Percentiles rank a stretch among this genome's conserved stretches.
These are phyloP conservation scores for Gelatoporia subvermispora DNA, from an alignment of 768 basidiomycete genomes.

Conservation along the genomic window DNA sequence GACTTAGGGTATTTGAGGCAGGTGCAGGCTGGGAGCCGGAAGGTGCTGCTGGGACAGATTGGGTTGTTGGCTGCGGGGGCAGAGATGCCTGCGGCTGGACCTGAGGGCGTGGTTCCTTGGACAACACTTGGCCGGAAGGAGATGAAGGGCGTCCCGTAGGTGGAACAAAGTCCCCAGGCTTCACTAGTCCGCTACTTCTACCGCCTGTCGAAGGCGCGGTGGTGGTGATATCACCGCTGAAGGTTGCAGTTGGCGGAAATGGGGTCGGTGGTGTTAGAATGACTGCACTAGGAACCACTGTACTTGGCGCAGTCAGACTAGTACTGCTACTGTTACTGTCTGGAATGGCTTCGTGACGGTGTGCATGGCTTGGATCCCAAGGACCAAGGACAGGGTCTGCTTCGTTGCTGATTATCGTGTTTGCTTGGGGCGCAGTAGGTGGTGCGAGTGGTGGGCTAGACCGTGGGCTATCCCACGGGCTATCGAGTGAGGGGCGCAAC, in stretches of 20 bases:
- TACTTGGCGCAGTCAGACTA: no score
- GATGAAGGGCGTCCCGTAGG: neutral
- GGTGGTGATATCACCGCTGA: no score
- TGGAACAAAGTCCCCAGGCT: neutral
- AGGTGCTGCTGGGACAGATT: neutral
- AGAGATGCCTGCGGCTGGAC: neutral
- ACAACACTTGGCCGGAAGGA: neutral
- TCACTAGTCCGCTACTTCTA: neutral
- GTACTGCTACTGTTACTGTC: no score
- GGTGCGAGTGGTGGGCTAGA: neutral
- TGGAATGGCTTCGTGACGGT: no score
- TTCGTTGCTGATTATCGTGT: neutral
- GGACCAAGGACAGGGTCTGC: neutral
- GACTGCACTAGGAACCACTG: no score
- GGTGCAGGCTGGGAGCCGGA: neutral
- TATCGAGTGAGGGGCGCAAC: no score
- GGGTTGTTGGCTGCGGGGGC: neutral
- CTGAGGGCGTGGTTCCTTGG: no score
- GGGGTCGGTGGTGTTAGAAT: no score
- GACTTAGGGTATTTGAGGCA: neutral
- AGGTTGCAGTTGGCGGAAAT: no score
- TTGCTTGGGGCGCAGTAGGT: neutral
- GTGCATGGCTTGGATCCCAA: neutral
- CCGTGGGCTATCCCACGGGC: neutral
- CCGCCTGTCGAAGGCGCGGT: no score